Evolutionary conservation across 2,329 filamentous ascomycete genomes (phyloP), one percentile per base, ranked within the genome.

Genomic region (Calonectria fujianensis): DNA sequence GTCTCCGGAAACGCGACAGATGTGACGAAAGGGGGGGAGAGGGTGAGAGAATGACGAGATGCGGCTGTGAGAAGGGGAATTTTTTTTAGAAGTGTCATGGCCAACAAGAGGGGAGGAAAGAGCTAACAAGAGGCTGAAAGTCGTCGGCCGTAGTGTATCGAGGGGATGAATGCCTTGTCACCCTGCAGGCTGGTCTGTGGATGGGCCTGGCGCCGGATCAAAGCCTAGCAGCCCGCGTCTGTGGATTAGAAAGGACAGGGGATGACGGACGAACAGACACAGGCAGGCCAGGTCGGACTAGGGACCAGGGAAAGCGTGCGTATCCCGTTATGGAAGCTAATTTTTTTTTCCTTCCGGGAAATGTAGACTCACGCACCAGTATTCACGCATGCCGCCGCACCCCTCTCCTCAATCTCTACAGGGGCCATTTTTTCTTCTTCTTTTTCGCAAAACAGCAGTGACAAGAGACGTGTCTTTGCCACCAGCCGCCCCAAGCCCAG

Each of bases 301-400:
- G 64, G 69, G 70, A 13, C 13, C 64, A 45, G 41, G 57, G n/a
- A 50, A 65, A 37, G 52, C 45, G 64, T 68, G 70, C 51, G 70
- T 68, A 35, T 68, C 64, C 70, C 64, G 18, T 68, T 68, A 67
- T 27, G 70, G 70, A 68, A 51, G 52, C 29, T 72, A 54, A 52
- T 61, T 52, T 48, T 48, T 35, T 31, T 35, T 35, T 18, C 61
- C 35, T 35, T 50, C 39, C 20, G 11, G 61, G 41, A 65, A 50
- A 65, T 31, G 41, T 41, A 50, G 39, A 65, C 24, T 32, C 27
- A n/a, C 41, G 31, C 61, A 32, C 27, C 29, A n/a, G 27, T 65
- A n/a, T 9, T 65, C 20, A 20, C 39, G 39, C 29, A 32, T 41
- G 13, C 27, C 7, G 32, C 27, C 5, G 45, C 67, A 35, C 68